Conservation (phyloP, 2,329 filamentous ascomycete genomes). For the Fusarium graminum region DNA sequence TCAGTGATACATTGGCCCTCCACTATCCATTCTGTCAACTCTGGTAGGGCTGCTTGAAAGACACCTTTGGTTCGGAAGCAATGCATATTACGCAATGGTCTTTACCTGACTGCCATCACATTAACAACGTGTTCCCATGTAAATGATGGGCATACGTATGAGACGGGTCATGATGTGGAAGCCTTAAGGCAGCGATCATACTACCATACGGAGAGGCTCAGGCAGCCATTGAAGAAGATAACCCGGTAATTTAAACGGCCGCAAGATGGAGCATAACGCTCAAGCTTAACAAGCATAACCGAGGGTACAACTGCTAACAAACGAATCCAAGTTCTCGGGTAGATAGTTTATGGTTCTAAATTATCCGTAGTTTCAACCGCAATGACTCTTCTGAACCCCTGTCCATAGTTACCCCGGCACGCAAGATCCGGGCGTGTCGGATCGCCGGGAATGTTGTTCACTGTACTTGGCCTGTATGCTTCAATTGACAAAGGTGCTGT, state of each 20-base stretch:
- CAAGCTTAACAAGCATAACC: conserved; percentile 6
- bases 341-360: not conserved
- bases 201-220: conserved; percentile 11
- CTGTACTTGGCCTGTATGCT: not conserved
- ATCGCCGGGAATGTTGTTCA: conserved; percentile 12
- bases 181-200: conserved; percentile 36
- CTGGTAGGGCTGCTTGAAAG: conserved; percentile 29
- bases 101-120: conserved; percentile 3
- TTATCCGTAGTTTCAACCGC: conserved; percentile 5
- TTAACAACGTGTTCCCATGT: conserved; percentile 23
- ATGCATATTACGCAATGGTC: not conserved
- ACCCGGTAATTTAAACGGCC: conserved; percentile 10
- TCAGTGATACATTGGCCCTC: conserved; percentile 11
- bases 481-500: not conserved
- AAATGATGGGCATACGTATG: conserved; percentile 10
- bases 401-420: conserved; percentile 35
- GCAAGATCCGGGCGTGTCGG: conserved; percentile 34
- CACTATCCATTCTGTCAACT: conserved; percentile 1
- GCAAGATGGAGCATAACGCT: conserved; percentile 25
- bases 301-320: not conserved
- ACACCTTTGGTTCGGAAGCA: not conserved
- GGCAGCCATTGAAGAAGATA: conserved; percentile 23
- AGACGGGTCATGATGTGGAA: conserved; percentile 27
- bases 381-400: conserved; percentile 32
- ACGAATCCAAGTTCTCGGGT: conserved; percentile 7